Conservation (phyloP, 2,329 filamentous ascomycete species). For the Fusarium nematophilum region DNA sequence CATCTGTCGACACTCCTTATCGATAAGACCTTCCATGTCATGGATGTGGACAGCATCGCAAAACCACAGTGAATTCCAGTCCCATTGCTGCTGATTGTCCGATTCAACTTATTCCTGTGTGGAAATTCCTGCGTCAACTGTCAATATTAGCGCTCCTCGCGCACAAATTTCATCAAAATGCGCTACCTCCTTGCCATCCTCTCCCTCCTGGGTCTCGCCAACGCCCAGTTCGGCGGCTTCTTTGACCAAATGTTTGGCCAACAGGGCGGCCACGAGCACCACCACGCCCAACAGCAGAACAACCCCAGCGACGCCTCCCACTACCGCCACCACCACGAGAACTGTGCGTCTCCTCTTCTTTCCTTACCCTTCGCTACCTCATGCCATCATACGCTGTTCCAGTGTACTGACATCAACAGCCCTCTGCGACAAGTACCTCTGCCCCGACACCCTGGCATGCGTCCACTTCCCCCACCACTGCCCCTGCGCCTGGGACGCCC, state of each 20-base stretch:
- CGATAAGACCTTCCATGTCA: constrained; percentile 38
- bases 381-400: not conserved
- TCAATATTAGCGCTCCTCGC: not conserved
- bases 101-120: not conserved
- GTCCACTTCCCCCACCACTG: constrained; percentile 98
- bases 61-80: constrained; percentile 4
- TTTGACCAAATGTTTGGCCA: constrained; percentile 95
- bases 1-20: constrained; percentile 35
- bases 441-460: constrained; percentile 92
- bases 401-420: constrained; percentile 59
- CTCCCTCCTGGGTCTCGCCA: constrained; percentile 69
- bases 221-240: constrained; percentile 88
- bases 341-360: constrained; percentile 59
- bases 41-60: constrained; percentile 41
- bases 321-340: constrained; percentile 79
- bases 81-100: not conserved
- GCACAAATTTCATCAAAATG: constrained; percentile 42
- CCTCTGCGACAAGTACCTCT: constrained; percentile 93
- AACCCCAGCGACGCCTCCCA: constrained; percentile 84
- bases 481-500: constrained; percentile 83
- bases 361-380: not conserved
- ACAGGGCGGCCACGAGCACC: constrained; percentile 50
- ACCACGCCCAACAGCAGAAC: constrained; percentile 76
- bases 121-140: not conserved
- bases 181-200: constrained; percentile 59